Evolutionary conservation across 1,139 yeast species (phyloP).

Genomic region (Blastobotrys indianensis): DNA sequence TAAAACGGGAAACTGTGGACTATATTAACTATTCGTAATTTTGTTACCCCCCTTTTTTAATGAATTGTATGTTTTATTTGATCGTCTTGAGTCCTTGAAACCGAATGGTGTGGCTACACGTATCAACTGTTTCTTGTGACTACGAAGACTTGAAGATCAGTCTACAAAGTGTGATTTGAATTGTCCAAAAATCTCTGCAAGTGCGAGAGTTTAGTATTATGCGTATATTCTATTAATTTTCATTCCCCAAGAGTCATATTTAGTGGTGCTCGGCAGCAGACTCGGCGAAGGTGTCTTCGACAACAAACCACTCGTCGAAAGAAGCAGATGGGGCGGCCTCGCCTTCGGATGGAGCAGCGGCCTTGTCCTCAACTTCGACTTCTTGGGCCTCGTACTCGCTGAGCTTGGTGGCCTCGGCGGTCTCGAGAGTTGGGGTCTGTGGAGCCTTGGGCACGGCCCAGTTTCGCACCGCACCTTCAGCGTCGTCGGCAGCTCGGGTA

Average conservation of each 20-base stretch:
- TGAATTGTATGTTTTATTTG: too few relatives aligned
- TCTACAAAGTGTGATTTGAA: too few relatives aligned
- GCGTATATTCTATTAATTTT: constrained; percentile 3
- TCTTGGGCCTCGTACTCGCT: constrained; percentile 66
- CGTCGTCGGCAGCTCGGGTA: constrained; percentile 64
- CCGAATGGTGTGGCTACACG: too few relatives aligned
- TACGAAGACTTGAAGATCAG: too few relatives aligned
- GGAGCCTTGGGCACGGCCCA: constrained; percentile 79
- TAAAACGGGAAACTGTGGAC: background rate
- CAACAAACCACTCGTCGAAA: constrained; percentile 49
- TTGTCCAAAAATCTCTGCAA: too few relatives aligned
- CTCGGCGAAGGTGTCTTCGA: constrained; percentile 42
- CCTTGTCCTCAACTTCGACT: constrained; percentile 60
- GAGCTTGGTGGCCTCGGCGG: constrained; percentile 65
- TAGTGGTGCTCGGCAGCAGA: constrained; percentile 56
- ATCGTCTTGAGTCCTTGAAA: too few relatives aligned
- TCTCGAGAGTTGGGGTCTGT: constrained; percentile 63
- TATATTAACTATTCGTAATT: background rate
- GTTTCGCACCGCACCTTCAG: constrained; percentile 72
- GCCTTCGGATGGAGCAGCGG: constrained; percentile 41
- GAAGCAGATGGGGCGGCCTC: constrained; percentile 39
- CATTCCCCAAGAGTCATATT: constrained; percentile 5
- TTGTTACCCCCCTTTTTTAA: background rate
- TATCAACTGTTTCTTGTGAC: too few relatives aligned
- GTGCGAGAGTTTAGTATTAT: background rate